Percentiles rank a stretch among this genome's conserved stretches.
These are phyloP conservation scores for Apiospora kogelbergensis DNA, from an alignment of 2,329 filamentous ascomycete genomes.

Conservation along the genomic window DNA sequence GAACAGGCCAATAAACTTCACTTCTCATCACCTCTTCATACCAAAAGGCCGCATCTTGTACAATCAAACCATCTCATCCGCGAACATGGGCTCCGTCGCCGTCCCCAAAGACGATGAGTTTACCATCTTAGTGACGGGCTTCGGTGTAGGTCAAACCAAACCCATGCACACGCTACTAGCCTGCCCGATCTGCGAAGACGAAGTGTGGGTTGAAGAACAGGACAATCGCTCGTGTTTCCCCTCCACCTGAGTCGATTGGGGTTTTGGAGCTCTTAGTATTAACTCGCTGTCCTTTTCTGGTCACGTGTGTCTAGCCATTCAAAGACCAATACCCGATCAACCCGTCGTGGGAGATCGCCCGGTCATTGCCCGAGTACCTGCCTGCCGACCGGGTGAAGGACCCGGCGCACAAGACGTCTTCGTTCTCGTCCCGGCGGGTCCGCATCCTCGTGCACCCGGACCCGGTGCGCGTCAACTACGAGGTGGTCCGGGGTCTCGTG, in stretches of 20 bases:
- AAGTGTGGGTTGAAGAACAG: not conserved
- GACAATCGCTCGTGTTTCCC: not conserved
- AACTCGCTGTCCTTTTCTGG: not conserved
- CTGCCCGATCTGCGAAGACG: too few species aligned
- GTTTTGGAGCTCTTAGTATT: not conserved
- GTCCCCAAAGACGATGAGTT: conserved; percentile 45
- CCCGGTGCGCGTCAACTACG: conserved; percentile 71
- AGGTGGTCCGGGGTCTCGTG: conserved; percentile 61
- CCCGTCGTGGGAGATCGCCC: conserved; percentile 78
- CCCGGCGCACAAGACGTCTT: conserved; percentile 20
- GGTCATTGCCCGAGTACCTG: conserved; percentile 64
- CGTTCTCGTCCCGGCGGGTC: conserved; percentile 42
- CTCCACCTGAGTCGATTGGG: too few species aligned
- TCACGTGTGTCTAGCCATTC: conserved; percentile 61
- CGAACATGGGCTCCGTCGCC: conserved; percentile 30
- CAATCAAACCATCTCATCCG: not conserved
- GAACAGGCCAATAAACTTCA: not conserved
- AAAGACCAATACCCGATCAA: conserved; percentile 70
- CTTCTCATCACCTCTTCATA: not conserved
- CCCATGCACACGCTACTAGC: not conserved
- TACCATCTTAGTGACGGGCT: conserved; percentile 61
- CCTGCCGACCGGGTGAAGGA: conserved; percentile 49
- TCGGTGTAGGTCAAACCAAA: conserved; percentile 47
- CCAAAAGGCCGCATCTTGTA: not conserved
- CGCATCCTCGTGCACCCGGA: conserved; percentile 64